phyloP scores from a whole-genome alignment of 192 early-diverging fungal genomes.

The Helicostylum pulchrum region DNA sequence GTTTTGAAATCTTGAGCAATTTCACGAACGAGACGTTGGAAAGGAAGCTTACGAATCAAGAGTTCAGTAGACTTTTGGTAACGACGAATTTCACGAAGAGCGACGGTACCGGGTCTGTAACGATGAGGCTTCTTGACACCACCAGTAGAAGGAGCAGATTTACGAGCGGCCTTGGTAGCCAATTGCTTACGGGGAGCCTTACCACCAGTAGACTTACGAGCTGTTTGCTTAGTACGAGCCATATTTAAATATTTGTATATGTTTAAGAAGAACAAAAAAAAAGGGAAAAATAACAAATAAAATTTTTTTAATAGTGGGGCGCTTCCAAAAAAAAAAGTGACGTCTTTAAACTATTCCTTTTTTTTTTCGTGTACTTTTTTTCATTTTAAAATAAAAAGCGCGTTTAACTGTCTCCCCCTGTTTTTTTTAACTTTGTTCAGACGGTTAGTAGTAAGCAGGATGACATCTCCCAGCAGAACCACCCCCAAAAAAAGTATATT shows the following conservation, averaged over 20 bases:
- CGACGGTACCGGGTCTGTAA: conserved; percentile 85
- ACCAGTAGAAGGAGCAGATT: conserved; percentile 85
- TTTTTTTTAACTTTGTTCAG: too few species aligned
- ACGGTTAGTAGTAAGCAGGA: too few species aligned
- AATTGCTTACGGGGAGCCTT: conserved; percentile 96
- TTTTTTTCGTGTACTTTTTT: too few species aligned
- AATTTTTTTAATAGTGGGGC: background rate
- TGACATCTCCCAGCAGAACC: too few species aligned
- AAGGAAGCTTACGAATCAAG: conserved; percentile 88
- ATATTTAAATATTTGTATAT: conserved; percentile 29
- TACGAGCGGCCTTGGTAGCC: conserved; percentile 94
- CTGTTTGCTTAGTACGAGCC: conserved; percentile 84
- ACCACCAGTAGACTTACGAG: conserved; percentile 97
- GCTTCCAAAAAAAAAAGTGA: background rate
- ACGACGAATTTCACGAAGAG: conserved; percentile 87
- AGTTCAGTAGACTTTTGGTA: conserved; percentile 97
- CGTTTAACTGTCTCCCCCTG: too few species aligned
- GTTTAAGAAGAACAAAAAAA: background rate
- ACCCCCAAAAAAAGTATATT: too few species aligned
- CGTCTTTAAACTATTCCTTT: too few species aligned
- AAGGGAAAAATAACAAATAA: background rate
- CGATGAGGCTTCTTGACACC: conserved; percentile 92
- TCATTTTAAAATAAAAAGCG: too few species aligned
- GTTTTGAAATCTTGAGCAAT: conserved; percentile 99
- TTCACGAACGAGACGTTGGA: conserved; percentile 96